These are phyloP conservation scores for Ophiocordyceps sinensis DNA, from an alignment of 2,329 filamentous ascomycete genomes.

Conservation along the genomic window DNA sequence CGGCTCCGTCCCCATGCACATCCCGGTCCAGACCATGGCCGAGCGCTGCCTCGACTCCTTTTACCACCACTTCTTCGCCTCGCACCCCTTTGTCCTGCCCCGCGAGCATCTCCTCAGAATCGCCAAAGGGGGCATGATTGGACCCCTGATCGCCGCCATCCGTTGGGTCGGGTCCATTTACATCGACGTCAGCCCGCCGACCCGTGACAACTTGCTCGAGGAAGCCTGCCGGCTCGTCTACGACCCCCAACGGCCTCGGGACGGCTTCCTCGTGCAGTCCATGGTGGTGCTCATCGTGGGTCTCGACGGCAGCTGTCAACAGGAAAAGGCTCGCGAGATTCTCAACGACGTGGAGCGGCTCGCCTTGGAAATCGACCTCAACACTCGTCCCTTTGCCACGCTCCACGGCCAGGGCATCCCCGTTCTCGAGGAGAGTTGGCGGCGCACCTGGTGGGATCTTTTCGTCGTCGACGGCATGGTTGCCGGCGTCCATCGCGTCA, in stretches of 20 bases:
- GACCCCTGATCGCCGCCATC: constrained; percentile 37
- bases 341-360: constrained; percentile 54
- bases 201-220: constrained; percentile 35
- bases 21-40: constrained; percentile 20
- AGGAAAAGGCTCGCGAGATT: constrained; percentile 51
- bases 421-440: constrained; percentile 67
- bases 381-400: constrained; percentile 52
- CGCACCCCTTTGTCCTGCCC: constrained; percentile 44
- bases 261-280: constrained; percentile 59
- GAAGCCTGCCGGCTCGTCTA: constrained; percentile 40
- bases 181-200: constrained; percentile 28
- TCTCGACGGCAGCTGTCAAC: constrained; percentile 62
- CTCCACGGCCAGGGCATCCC: constrained; percentile 48
- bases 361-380: constrained; percentile 63
- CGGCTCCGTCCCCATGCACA: constrained; percentile 5
- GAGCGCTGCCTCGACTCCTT: constrained; percentile 44
- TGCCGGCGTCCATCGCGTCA: constrained; percentile 61
- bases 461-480: constrained; percentile 77
- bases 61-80: constrained; percentile 41
- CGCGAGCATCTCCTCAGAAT: constrained; percentile 33
- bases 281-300: constrained; percentile 64
- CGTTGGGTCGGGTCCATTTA: constrained; percentile 43
- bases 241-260: constrained; percentile 28
- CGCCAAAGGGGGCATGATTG: constrained; percentile 29
- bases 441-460: constrained; percentile 80